Base-by-base conservation (phyloP, 306 rosid species). In the Crotalaria pallida region DNA sequence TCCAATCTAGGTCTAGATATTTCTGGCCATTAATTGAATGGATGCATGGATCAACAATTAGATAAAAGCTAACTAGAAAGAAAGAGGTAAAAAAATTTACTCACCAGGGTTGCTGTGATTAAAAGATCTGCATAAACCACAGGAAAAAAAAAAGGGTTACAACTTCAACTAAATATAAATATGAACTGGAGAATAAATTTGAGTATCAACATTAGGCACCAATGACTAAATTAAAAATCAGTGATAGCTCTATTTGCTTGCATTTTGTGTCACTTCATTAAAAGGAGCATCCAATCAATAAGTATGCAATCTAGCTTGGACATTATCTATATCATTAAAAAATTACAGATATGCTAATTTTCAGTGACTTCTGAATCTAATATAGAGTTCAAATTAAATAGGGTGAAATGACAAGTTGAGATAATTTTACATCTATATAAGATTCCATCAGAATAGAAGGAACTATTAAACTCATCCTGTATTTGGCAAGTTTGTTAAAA, bases 61-160 rank as follows among this genome's bases (percentile, higher is more conserved):
- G 71, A 52, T 26, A 65, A 34, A 41, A 53, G 18, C 18, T 45
- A 31, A 29, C 18, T 11, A 31, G 41, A 7, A 8, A 26, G 45
- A 36, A 77, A 34, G n/a, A 36, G 67, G 52, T 16, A 26, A 74
- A 78, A 2, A 45, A 72, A 45, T 56, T 78, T 79, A 88, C 87
- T 70, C 67, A 89, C 97, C 92, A 52, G 84, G 53, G 80, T 79
- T 74, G 65, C 70, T 77, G 73, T 71, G 92, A 64, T 79, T 88
- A 59, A 82, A 78, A 79, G 79, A 65, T 72, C 98, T 92, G 98
- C 89, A 83, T n/a, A 43, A 77, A 70, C 38, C 69, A 43, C 52
- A 73, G 71, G 44, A 33, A 17, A 48, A 66, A 74, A 65, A 65
- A 12, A 31, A 38, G 49, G 10, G 62, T 53, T 69, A 69, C 57